Evolutionary conservation across 2,329 filamentous ascomycete genomes (phyloP).

Genomic region (Pseudogymnoascus sp.): DNA sequence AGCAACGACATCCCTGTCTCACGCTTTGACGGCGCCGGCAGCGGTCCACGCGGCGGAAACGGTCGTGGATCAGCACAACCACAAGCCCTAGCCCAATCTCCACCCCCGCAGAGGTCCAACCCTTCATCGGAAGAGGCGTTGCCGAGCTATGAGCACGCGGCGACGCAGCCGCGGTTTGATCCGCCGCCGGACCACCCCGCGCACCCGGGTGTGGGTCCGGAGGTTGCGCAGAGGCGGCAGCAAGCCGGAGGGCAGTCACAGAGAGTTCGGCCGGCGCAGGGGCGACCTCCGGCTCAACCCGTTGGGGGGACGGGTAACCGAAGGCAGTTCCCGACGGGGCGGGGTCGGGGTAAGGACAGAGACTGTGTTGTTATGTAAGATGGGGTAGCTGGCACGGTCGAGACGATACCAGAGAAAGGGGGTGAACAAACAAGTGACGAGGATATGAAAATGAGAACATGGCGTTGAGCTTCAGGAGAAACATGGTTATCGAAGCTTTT

Average conservation of each 20-base stretch:
- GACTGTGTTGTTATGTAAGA: conserved; percentile 42
- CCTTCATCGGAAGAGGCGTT: conserved; percentile 40
- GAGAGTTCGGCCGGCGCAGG: neutral
- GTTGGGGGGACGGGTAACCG: neutral
- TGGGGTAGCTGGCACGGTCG: neutral
- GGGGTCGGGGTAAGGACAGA: conserved; percentile 24
- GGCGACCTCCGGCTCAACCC: neutral
- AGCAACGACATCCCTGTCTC: conserved; percentile 25
- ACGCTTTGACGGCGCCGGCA: conserved; percentile 21
- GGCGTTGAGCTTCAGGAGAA: neutral
- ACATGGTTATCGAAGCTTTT: neutral
- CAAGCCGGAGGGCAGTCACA: conserved; percentile 10
- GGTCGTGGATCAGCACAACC: conserved; percentile 14
- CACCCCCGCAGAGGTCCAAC: neutral
- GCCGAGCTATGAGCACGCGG: conserved; percentile 58
- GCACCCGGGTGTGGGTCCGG: conserved; percentile 28
- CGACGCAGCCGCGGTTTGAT: conserved; percentile 45
- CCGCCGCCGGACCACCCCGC: conserved; percentile 39
- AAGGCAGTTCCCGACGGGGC: neutral
- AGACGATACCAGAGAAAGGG: neutral
- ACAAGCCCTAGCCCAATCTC: conserved; percentile 27
- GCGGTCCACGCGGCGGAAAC: conserved; percentile 11
- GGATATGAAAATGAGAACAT: neutral
- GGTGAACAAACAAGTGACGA: neutral
- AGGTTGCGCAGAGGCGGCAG: conserved; percentile 12